Conservation (phyloP, 2,329 filamentous ascomycete species). For the Tolypocladium sp. region DNA sequence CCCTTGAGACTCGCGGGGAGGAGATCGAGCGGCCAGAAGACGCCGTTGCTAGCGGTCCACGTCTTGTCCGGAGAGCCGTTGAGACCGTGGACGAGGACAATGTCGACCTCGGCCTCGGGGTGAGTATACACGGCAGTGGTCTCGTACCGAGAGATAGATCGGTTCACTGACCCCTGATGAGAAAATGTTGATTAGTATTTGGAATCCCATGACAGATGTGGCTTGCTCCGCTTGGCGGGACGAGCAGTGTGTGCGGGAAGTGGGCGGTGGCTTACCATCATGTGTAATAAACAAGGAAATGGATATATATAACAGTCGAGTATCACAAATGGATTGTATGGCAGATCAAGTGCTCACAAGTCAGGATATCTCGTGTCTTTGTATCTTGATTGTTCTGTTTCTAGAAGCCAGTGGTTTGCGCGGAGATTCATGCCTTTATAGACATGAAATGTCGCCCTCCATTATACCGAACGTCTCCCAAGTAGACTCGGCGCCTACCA, state of each 20-base stretch:
- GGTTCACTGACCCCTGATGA: slow-evolving; percentile 27
- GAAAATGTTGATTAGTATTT: background rate
- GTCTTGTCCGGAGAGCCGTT: slow-evolving; percentile 58
- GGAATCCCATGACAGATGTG: background rate
- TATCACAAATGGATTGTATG: background rate
- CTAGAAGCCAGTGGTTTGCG: background rate
- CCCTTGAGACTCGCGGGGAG: slow-evolving; percentile 50
- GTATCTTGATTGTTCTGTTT: background rate
- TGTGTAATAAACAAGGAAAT: background rate
- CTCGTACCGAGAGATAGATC: slow-evolving; percentile 38
- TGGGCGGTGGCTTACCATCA: background rate
- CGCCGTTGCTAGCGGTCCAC: slow-evolving; percentile 47
- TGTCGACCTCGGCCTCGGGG: slow-evolving; percentile 50
- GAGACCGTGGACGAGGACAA: slow-evolving; percentile 63
- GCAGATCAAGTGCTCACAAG: background rate
- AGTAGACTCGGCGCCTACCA: background rate
- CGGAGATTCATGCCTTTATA: background rate
- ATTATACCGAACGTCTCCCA: background rate
- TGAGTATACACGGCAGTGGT: slow-evolving; percentile 50
- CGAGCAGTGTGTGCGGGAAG: background rate
- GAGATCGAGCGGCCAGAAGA: slow-evolving; percentile 63
- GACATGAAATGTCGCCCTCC: background rate
- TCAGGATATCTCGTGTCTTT: background rate
- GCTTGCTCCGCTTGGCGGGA: background rate
- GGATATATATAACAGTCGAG: no score